Conservation (phyloP, 2,329 filamentous ascomycete genomes). For the Diplodia corticola region DNA sequence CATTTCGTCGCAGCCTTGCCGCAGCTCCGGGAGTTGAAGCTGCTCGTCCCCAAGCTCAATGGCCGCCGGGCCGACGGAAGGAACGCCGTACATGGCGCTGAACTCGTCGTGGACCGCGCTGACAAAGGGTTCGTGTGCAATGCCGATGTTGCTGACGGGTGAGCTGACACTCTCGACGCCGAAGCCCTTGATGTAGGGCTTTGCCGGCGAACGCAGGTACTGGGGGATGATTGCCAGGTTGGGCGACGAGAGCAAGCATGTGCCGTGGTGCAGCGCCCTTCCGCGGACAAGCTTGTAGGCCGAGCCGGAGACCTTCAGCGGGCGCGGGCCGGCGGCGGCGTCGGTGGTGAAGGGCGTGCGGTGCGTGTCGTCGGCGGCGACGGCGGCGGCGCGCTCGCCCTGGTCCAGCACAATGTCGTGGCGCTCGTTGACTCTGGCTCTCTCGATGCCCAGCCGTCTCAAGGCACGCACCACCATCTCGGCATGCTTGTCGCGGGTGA, state of each 20-base stretch:
- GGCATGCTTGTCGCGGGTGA: slow-evolving; percentile 84
- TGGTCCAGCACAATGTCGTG: slow-evolving; percentile 85
- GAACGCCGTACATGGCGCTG: slow-evolving; percentile 60
- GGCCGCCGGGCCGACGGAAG: slow-evolving; percentile 40
- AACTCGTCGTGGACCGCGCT: slow-evolving; percentile 59
- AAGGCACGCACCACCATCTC: slow-evolving; percentile 91
- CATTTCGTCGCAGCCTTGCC: slow-evolving; percentile 63
- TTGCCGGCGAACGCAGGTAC: slow-evolving; percentile 76
- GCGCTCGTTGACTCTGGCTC: slow-evolving; percentile 77
- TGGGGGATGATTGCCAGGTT: slow-evolving; percentile 69
- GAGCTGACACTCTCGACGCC: slow-evolving; percentile 92
- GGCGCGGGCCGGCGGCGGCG: slow-evolving; percentile 33
- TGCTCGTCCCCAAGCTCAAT: slow-evolving; percentile 55
- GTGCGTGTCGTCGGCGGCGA: slow-evolving; percentile 45
- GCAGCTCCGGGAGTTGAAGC: slow-evolving; percentile 56
- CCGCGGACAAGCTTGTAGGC: slow-evolving; percentile 88
- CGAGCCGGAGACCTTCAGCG: slow-evolving; percentile 83
- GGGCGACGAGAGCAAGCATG: slow-evolving; percentile 76
- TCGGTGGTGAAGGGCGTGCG: slow-evolving; percentile 45
- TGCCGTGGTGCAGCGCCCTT: slow-evolving; percentile 88
- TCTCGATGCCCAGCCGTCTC: slow-evolving; percentile 56
- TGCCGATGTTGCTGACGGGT: slow-evolving; percentile 73
- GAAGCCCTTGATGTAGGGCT: slow-evolving; percentile 72
- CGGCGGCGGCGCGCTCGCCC: slow-evolving; percentile 25
- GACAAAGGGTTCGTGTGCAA: slow-evolving; percentile 51